phyloP scores from a whole-genome alignment of 192 early-diverging fungal genomes.

The Coemansia sp. region DNA sequence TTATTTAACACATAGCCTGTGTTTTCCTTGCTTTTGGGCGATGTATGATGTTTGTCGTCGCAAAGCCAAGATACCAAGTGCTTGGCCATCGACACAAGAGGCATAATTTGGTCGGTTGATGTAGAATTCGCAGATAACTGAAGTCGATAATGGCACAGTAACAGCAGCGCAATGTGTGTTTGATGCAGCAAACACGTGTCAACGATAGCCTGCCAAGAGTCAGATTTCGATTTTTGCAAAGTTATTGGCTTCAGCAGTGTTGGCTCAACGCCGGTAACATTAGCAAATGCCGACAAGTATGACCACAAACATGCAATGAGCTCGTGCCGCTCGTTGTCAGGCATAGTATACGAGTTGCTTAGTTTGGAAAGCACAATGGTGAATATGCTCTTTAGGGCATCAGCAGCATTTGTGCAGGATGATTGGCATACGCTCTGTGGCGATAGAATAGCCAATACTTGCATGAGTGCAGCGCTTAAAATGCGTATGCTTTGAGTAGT shows the following conservation, averaged over 20 bases:
- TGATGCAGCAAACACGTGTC: constrained; percentile 13
- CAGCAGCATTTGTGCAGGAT: background rate
- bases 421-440: background rate
- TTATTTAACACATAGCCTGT: constrained; percentile 3
- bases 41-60: background rate
- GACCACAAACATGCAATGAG: constrained; percentile 11
- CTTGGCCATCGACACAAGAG: constrained; percentile 5
- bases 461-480: constrained; percentile 30
- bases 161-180: constrained; percentile 23
- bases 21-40: background rate
- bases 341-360: constrained; percentile 4
- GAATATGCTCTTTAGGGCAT: constrained; percentile 24
- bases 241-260: background rate
- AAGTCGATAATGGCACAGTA: constrained; percentile 16
- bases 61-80: constrained; percentile 11
- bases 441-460: constrained; percentile 13
- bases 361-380: constrained; percentile 38
- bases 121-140: background rate
- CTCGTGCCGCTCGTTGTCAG: background rate
- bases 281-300: constrained; percentile 18
- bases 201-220: background rate
- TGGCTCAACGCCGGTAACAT: background rate
- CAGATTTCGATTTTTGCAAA: background rate
- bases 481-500: constrained; percentile 27
- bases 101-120: background rate